These are phyloP conservation scores for Penicillium paxilli DNA, from an alignment of 495 filamentous ascomycete species.

Conservation along the genomic window DNA sequence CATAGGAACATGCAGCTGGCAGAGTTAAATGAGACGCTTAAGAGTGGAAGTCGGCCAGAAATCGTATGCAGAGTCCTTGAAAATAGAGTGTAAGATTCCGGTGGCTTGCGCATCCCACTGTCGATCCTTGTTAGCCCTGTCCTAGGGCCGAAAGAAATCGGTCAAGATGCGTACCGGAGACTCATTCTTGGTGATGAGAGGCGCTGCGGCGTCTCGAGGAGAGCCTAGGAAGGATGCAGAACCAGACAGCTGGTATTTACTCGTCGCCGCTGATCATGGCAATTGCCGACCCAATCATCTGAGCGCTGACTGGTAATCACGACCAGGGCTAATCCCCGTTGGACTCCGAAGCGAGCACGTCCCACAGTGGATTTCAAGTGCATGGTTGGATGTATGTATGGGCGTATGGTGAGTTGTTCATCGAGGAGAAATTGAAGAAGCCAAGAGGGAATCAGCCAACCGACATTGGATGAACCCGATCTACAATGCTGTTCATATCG, in stretches of 20 bases:
- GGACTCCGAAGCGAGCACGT: neutral
- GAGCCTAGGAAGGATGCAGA: neutral
- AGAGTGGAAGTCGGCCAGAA: neutral
- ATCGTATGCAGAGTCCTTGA: neutral
- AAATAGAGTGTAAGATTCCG: neutral
- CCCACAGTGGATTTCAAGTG: neutral
- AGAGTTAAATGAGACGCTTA: neutral
- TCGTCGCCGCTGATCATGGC: neutral
- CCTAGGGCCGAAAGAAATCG: neutral
- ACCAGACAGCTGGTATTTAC: neutral
- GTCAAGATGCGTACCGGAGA: neutral
- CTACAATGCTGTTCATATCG: neutral
- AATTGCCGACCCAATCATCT: neutral
- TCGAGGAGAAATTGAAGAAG: neutral
- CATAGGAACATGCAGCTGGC: neutral
- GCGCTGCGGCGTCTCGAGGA: neutral
- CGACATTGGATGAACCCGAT: neutral
- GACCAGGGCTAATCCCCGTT: neutral
- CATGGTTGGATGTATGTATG: neutral
- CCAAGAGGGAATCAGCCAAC: no score
- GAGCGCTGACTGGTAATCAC: neutral
- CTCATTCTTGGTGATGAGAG: neutral
- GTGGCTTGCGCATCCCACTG: conserved; percentile 2
- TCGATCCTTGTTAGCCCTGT: conserved; percentile 1
- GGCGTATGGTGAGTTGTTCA: neutral